Base-by-base conservation (phyloP, 2,329 filamentous ascomycete species). In the Talaromyces pinophilus region DNA sequence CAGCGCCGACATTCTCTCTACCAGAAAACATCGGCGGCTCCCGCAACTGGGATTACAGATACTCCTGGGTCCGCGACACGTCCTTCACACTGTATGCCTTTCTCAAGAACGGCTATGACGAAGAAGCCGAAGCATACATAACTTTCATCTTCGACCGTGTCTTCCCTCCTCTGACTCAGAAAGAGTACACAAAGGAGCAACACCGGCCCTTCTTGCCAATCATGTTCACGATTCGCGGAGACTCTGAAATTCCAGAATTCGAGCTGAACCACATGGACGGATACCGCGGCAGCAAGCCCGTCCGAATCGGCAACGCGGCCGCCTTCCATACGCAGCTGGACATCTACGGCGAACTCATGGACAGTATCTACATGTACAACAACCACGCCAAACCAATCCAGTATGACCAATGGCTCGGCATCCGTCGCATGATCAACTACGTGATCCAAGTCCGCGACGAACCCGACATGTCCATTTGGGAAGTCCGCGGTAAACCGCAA, bases 401-500 rank as follows among this genome's bases (percentile, higher is more conserved):
- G 4, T 93, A 91, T 84, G 91, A 93, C 67, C 87, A 90, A 67
- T 93, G 90, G 90, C 83, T 88, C 50, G 83, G 86, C 2, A 86
- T 93, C 30, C 85, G 90, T 19, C 84, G 90, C 66, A 87, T 93
- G 76, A 79, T 81, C 44, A 89, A 92, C 73, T 90, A 91, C 71
- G 88, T 92, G 44, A 82, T 92, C 68, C 87, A 84, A 0, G 87
- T 92, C 63, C 85, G 88, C 74, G 78, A 88, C 65, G 80, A 88
- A 52, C 87, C 87, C 13, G 90, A 93, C 73, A 92, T 92, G 90
- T 92, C 89, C 2, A 93, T 93, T 71, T 93, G 90, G 91, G 91
- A 93, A 75, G 90, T 92, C 5, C 86, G 90, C 50, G 90, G 90
- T 70, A 81, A 88, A 72, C 90, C 90, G 74, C 90, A 92, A 76